Conservation (phyloP, 768 basidiomycete species). For the Stropharia rugosoannulata region DNA sequence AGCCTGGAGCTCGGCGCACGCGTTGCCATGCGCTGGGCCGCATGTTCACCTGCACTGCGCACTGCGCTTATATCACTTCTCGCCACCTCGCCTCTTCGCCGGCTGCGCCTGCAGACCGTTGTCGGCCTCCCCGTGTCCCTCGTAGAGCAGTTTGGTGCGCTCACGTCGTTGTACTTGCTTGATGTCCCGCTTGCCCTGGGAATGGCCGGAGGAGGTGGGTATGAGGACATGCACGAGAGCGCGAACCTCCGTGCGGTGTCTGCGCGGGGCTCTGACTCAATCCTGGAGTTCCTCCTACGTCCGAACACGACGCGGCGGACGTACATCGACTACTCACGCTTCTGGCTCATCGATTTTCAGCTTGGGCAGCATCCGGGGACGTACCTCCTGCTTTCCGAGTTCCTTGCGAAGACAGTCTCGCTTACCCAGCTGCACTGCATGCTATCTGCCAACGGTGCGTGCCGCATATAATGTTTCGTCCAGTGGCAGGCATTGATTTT, state of each 20-base stretch:
- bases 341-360: not conserved
- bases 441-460: not conserved
- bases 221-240: not conserved
- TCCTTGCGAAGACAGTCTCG: not conserved
- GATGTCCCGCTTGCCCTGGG: not conserved
- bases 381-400: not conserved
- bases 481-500: too few species aligned
- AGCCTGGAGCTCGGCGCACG: not conserved
- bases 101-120: not conserved
- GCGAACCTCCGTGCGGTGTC: not conserved
- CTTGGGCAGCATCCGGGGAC: not conserved
- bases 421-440: not conserved
- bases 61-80: not conserved
- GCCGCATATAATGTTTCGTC: not conserved
- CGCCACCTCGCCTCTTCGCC: not conserved
- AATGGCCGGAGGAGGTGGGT: not conserved
- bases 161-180: not conserved
- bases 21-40: not conserved
- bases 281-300: not conserved
- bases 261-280: not conserved
- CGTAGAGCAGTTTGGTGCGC: not conserved
- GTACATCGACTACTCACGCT: constrained; percentile 1
- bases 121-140: not conserved
- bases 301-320: not conserved
- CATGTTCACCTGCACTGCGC: not conserved